Conservation (phyloP, 768 basidiomycete genomes). For the Pisolithus microcarpus region DNA sequence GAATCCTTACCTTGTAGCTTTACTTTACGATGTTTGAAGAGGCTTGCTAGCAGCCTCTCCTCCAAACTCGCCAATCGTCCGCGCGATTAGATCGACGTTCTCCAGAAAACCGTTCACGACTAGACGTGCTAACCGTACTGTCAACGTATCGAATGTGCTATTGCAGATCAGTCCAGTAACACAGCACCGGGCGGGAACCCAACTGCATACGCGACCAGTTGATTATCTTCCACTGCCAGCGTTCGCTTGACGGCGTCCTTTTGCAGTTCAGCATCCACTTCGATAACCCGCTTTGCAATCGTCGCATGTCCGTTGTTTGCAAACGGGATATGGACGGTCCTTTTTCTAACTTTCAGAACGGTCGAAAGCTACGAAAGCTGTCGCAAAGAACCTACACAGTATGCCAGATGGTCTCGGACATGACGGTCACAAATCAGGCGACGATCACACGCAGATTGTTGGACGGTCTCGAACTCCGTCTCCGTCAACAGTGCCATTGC, state of each 20-base stretch:
- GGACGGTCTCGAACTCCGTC: no score
- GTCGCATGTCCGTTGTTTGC: conserved; percentile 62
- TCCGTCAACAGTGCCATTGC: no score
- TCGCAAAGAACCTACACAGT: conserved; percentile 37
- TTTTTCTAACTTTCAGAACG: conserved; percentile 16
- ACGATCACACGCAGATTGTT: no score
- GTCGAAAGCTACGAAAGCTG: neutral
- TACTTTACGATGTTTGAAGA: neutral
- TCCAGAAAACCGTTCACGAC: conserved; percentile 84
- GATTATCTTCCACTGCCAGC: conserved; percentile 58
- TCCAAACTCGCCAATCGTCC: conserved; percentile 79
- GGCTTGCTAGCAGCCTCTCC: conserved; percentile 44
- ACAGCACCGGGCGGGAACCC: neutral
- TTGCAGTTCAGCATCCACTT: conserved; percentile 83
- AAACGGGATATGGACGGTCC: conserved; percentile 75
- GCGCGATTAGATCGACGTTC: conserved; percentile 78
- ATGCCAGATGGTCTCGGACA: conserved; percentile 40
- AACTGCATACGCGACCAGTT: conserved; percentile 65
- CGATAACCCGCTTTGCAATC: conserved; percentile 78
- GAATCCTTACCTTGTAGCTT: conserved; percentile 7
- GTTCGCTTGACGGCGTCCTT: conserved; percentile 69
- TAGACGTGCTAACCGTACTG: conserved; percentile 78
- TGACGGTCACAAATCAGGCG: conserved; percentile 4
- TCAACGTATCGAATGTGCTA: conserved; percentile 71
- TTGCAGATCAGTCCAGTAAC: neutral